Base-by-base conservation (phyloP, 2,329 filamentous ascomycete genomes). In the Ascocoryne sarcoides region DNA sequence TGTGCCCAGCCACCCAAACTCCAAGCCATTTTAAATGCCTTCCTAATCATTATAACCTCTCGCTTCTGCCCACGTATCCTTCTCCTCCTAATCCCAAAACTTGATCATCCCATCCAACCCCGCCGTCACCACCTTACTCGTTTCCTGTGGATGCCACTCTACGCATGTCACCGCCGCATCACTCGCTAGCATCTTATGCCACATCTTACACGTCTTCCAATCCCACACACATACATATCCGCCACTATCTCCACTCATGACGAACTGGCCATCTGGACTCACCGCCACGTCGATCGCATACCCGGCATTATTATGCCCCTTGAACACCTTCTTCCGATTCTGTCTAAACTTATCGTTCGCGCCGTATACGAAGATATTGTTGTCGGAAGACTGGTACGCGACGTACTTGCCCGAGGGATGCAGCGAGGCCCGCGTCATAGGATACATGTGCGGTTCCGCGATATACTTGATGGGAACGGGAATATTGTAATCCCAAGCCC, bases 161-260 rank as follows among this genome's bases (percentile, higher is more conserved):
- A 92, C 76, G 51, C 82, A 85, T n/a, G 87, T 86, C 40, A 95
- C 73, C 4, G 89, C 79, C 39, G 82, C 76, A 40, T 87, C 88
- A 44, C 85, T 79, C 17, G 87, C 89, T 64, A 84, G 77, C 50
- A 98, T 78, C 72, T 96, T 96, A 66, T 95, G 87, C 65, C 87
- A 95, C 88, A 98, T 90, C 67, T 95, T 96, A 63, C 90, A 94
- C 29, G 88, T 95, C 75, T 98, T 98, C 86, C 89, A 98, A 64
- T 96, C 92, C 87, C 89, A 98, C 66, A 96, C 95, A 64, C 85
- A 94, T 35, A 95, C 79, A 56, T 77, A 95, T 26, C 93, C 92
- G 12, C 77, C 87, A 37, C 79, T 85, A 62, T 98, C 92, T 46
- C 92, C 92, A 14, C 77, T 84, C 15, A 79, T 82, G 40, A 98